Conservation (phyloP, 1,284 basidiomycete species). For the Ganoderma resinaceum region DNA sequence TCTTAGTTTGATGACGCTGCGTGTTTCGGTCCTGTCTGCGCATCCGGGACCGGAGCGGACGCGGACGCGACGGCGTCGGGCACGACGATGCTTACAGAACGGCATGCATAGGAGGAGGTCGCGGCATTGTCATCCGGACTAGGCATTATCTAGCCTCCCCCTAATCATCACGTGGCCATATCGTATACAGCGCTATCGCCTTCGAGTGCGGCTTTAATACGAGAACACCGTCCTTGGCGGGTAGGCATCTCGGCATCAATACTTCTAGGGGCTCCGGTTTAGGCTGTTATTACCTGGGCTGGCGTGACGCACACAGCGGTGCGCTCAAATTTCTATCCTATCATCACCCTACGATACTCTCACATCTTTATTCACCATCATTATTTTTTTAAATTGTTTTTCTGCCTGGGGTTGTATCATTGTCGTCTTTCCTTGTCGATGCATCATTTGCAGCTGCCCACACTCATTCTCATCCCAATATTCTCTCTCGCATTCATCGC, state of each 20-base stretch:
- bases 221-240: not conserved
- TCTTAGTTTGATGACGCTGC: not conserved
- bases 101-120: not conserved
- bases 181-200: not conserved
- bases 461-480: constrained; percentile 7
- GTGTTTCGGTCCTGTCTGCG: not conserved
- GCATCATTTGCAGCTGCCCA: constrained; percentile 1
- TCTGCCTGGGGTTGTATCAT: not conserved
- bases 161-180: not conserved
- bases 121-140: not conserved
- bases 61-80: not conserved
- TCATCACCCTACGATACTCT: constrained; percentile 4
- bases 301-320: constrained; percentile 9
- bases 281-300: not conserved
- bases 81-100: not conserved
- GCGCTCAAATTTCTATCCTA: constrained; percentile 1
- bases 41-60: not conserved
- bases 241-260: not conserved
- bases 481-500: not conserved
- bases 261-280: too few species aligned
- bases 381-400: constrained; percentile 11
- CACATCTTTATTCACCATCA: constrained; percentile 15
- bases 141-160: not conserved
- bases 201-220: not conserved
- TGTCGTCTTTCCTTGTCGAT: not conserved